These are phyloP conservation scores for Chrysanthemum lavandulifolium DNA, from an alignment of 129 eudicot species.

Conservation along the genomic window DNA sequence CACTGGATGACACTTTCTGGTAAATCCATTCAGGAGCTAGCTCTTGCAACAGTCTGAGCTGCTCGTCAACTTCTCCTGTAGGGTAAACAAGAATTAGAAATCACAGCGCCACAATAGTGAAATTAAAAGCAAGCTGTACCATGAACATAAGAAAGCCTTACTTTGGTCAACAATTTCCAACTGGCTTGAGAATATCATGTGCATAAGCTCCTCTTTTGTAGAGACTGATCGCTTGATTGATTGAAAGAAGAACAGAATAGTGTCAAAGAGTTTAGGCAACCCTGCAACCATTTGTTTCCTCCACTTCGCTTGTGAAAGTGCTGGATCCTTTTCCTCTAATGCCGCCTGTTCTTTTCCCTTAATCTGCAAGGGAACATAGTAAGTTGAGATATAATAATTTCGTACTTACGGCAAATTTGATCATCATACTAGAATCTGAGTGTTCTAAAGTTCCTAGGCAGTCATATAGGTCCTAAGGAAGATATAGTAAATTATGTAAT, in stretches of 20 bases:
- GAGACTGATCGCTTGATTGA: slow-evolving; percentile 62
- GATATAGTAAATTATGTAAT: not conserved
- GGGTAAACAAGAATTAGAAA: not conserved
- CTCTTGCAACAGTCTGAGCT: slow-evolving; percentile 71
- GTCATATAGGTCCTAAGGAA: too few relatives aligned
- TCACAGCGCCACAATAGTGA: not conserved
- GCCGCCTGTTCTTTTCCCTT: slow-evolving; percentile 58
- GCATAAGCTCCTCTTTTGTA: slow-evolving; percentile 70
- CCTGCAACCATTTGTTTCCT: slow-evolving; percentile 61
- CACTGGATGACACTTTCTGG: slow-evolving; percentile 47
- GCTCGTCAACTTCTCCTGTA: slow-evolving; percentile 86
- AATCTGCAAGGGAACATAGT: slow-evolving; percentile 42
- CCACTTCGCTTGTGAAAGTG: slow-evolving; percentile 65
- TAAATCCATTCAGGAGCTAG: slow-evolving; percentile 74
- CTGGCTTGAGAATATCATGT: slow-evolving; percentile 53
- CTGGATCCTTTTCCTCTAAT: slow-evolving; percentile 68
- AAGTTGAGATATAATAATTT: not conserved
- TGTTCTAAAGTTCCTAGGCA: too few relatives aligned
- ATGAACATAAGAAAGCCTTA: slow-evolving; percentile 34
- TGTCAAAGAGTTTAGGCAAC: slow-evolving; percentile 73
- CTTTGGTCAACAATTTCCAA: slow-evolving; percentile 62
- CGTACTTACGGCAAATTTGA: too few relatives aligned
- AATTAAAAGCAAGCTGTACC: not conserved
- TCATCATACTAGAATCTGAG: too few relatives aligned
- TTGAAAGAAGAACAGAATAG: slow-evolving; percentile 52